Percentiles rank a stretch among this genome's conserved stretches.
These are phyloP conservation scores for Trametes cinnabarina DNA, from an alignment of 768 basidiomycete species.

Conservation along the genomic window DNA sequence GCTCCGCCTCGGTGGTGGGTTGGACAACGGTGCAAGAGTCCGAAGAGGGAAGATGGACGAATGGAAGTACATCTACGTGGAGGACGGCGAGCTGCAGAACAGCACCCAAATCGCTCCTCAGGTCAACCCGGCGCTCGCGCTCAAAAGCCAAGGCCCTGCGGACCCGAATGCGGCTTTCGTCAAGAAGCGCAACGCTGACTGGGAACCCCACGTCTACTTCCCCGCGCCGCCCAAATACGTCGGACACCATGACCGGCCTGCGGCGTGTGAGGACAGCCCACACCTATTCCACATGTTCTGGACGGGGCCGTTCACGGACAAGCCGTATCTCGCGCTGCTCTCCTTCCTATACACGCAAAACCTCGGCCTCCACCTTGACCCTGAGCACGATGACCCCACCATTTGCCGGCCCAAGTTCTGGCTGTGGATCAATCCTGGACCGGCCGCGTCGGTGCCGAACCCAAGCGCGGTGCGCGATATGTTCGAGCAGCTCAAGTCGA, in stretches of 20 bases:
- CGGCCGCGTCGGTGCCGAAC: conserved; percentile 86
- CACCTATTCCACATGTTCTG: conserved; percentile 99
- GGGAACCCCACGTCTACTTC: conserved; percentile 57
- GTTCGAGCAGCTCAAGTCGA: conserved; percentile 76
- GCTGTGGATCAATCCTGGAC: conserved; percentile 99
- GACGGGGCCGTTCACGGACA: conserved; percentile 98
- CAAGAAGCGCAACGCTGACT: conserved; percentile 59
- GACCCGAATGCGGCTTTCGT: conserved; percentile 55
- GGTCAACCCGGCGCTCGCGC: conserved; percentile 27
- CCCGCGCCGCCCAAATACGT: conserved; percentile 51
- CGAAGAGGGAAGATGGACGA: conserved; percentile 74
- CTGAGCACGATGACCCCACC: conserved; percentile 43
- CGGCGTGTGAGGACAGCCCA: conserved; percentile 77
- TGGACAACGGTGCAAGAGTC: conserved; percentile 77
- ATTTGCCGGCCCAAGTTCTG: conserved; percentile 91
- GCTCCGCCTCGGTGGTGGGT: conserved; percentile 82
- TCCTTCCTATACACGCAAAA: conserved; percentile 98
- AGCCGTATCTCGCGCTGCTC: conserved; percentile 91
- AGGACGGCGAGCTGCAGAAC: conserved; percentile 46
- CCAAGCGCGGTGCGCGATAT: conserved; percentile 78
- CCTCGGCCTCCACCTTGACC: conserved; percentile 69
- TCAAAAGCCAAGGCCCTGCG: conserved; percentile 29
- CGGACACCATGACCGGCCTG: conserved; percentile 53
- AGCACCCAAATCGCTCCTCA: conserved; percentile 35
- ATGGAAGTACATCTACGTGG: conserved; percentile 88